phyloP scores from a whole-genome alignment of 345 rosid species.

The Euphorbia tirucalli region DNA sequence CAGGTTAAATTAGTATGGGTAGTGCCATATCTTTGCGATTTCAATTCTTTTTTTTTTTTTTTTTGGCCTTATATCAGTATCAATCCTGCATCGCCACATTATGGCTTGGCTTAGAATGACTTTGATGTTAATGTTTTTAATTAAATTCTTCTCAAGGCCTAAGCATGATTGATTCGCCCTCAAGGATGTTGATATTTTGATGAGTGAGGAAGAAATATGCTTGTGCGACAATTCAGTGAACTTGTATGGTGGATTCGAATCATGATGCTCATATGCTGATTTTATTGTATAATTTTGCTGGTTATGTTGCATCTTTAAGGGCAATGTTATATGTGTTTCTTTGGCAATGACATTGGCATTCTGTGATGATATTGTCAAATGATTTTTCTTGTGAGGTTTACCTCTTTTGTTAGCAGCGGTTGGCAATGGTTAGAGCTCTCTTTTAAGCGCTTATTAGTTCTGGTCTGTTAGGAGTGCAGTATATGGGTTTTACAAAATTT shows the following conservation, averaged over 20 bases:
- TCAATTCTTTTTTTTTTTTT: constrained; percentile 12
- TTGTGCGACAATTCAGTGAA: not conserved
- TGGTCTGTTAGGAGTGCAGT: no score
- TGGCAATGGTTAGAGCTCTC: no score
- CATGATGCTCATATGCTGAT: no score
- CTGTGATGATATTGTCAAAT: no score
- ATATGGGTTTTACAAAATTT: no score
- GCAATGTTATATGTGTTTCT: no score
- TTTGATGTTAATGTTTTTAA: not conserved
- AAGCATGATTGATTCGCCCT: not conserved
- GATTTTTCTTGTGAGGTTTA: no score
- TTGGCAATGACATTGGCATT: no score
- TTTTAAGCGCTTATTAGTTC: no score
- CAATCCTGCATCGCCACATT: not conserved
- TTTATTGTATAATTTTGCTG: no score
- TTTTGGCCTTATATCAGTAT: not conserved
- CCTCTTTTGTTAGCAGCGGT: no score
- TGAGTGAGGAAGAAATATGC: not conserved
- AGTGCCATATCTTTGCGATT: constrained; percentile 22
- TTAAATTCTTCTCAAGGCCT: not conserved
- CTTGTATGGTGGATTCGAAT: not conserved
- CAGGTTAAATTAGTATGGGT: constrained; percentile 33
- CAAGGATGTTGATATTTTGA: not conserved
- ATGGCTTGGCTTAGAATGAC: constrained; percentile 7
- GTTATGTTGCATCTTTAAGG: no score